Conservation (phyloP, 306 rosid genomes). For the Casuarina equisetifolia region DNA sequence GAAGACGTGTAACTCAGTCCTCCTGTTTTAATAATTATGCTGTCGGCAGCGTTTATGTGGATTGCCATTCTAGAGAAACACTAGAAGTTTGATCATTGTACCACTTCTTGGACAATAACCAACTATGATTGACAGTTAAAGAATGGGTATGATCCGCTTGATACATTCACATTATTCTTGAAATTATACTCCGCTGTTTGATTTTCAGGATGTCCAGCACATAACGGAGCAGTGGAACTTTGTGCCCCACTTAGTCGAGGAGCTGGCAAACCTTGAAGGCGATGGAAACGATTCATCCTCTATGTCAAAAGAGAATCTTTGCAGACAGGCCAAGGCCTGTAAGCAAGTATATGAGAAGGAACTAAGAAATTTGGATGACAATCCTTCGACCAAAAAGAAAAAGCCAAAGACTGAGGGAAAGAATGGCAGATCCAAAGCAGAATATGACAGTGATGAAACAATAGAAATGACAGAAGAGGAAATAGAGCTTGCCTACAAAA, state of each 20-base stretch:
- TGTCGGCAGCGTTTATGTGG: neutral
- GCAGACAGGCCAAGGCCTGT: constrained; percentile 55
- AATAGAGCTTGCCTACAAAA: constrained; percentile 66
- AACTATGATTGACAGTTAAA: neutral
- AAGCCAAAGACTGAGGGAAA: constrained; percentile 35
- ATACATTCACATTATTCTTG: constrained; percentile 17
- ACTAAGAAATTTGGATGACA: constrained; percentile 41
- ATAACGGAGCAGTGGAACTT: constrained; percentile 76
- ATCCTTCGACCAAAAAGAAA: constrained; percentile 26
- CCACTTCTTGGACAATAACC: neutral
- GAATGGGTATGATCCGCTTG: constrained; percentile 4
- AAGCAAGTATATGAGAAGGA: constrained; percentile 68
- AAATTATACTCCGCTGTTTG: neutral
- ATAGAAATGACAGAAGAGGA: constrained; percentile 90
- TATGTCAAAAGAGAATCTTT: constrained; percentile 65
- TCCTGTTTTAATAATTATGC: neutral
- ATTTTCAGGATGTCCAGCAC: constrained; percentile 51
- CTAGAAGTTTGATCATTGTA: neutral
- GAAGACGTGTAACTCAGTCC: neutral
- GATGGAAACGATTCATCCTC: constrained; percentile 28
- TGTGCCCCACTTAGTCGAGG: constrained; percentile 74
- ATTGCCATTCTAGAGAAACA: neutral
- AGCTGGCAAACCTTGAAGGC: constrained; percentile 58
- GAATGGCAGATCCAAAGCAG: constrained; percentile 36
- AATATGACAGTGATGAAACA: constrained; percentile 83